Base-by-base conservation (phyloP, 176 grass and related monocot genomes). In the Eragrostis nindensis region DNA sequence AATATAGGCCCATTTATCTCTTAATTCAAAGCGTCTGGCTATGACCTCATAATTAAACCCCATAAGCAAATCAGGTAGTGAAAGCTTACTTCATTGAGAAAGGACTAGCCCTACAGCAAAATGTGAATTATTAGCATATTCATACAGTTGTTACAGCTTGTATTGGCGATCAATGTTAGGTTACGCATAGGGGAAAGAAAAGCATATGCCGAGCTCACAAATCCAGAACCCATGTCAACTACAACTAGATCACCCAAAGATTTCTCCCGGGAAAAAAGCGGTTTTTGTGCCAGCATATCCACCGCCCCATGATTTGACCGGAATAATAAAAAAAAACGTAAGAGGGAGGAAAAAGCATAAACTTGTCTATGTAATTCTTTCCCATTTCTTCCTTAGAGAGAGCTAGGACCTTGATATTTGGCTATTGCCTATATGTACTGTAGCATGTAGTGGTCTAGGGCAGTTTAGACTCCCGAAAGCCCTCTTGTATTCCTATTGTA, bases 291-390 rank as follows among this genome's bases (percentile, higher is more conserved):
- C 54, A 80, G 52, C 43, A 39, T 74, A 84, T 45, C 36, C 77
- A 84, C 8, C 5, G 17, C 36, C 48, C 10, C 43, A 11, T 75
- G 45, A 50, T 62, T 63, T 68, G 25, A 84, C 36, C 24, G 62
- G 65, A 56, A 59, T 26, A 80, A 55, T 19, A 63, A 39, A 29
- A 47, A 47, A 85, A 69, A 1, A 59, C 8, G 32, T 22, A 40
- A 5, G 10, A 27, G 2, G 24, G 38, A 9, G n/a, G 1, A 7
- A 38, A 84, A 74, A 19, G 38, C 21, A 48, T 47, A 72, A 43
- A 80, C 54, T 46, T 75, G 62, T 56, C 64, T 54, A 66, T n/a
- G 44, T 26, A 19, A 64, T 64, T 68, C 24, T 69, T 55, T 13
- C 18, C 21, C 8, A 47, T 81, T 77, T 69, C 45, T 84, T 67